Evolutionary conservation across 768 basidiomycete species (phyloP).

Genomic region (Scleroderma bovista): DNA sequence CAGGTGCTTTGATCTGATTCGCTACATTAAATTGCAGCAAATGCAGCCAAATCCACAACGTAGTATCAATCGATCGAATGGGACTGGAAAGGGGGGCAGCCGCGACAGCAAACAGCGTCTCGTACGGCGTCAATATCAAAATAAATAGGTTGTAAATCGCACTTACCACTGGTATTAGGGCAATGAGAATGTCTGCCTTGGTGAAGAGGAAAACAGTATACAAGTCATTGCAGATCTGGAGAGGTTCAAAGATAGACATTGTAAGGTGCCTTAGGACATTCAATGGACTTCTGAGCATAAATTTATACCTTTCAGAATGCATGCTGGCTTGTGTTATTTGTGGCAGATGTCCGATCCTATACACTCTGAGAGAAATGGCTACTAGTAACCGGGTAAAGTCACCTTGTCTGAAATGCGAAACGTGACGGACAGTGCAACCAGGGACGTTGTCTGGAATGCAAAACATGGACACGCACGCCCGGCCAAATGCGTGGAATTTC

Average conservation of each 20-base stretch:
- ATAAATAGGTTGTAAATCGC: slow-evolving; percentile 11
- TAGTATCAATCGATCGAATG: slow-evolving; percentile 19
- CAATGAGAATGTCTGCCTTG: slow-evolving; percentile 43
- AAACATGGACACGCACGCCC: too few relatives aligned
- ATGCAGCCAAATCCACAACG: slow-evolving; percentile 45
- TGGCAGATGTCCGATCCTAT: too few relatives aligned
- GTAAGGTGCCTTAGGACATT: neutral
- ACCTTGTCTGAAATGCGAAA: too few relatives aligned
- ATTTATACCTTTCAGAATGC: too few relatives aligned
- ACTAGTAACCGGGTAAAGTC: too few relatives aligned
- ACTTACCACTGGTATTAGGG: slow-evolving; percentile 42
- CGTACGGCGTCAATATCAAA: neutral
- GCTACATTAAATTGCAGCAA: slow-evolving; percentile 40
- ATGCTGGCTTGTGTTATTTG: too few relatives aligned
- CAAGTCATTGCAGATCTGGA: slow-evolving; percentile 17
- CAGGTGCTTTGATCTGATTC: slow-evolving; percentile 37
- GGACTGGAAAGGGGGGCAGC: slow-evolving; percentile 28
- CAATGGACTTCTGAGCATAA: too few relatives aligned
- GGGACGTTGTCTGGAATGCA: too few relatives aligned
- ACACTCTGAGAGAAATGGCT: too few relatives aligned
- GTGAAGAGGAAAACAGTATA: slow-evolving; percentile 37
- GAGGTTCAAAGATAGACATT: neutral
- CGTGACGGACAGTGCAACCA: too few relatives aligned
- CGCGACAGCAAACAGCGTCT: slow-evolving; percentile 27
- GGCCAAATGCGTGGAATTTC: too few relatives aligned